Base-by-base conservation (phyloP, 139 green algal species). In the Auxenochlorella protothecoides region DNA sequence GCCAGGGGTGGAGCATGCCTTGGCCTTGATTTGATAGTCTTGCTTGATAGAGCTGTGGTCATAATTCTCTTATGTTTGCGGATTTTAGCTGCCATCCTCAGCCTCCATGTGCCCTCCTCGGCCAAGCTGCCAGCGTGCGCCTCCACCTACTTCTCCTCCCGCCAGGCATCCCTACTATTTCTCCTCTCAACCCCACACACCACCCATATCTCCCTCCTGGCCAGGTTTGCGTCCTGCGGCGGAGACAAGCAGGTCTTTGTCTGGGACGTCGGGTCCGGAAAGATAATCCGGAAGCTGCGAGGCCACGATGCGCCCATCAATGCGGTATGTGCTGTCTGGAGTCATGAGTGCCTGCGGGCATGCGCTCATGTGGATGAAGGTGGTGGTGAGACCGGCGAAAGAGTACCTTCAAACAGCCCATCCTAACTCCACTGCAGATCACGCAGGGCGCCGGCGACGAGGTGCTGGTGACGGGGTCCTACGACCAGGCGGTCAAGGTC, bases 251-350 rank as follows among this genome's bases (percentile, higher is more conserved):
- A 91, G 71, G 77, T 97, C 5, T 95, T 98, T 74, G 70, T 93
- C 27, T 98, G 93, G 93, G 94, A 99, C 71, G 94, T 99, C 3
- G 74, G 81, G 4, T 86, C 84, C 10, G 94, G 86, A 10, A 73
- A 72, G 8, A 88, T 92, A 66, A 85, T 98, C 5, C 81, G 94
- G 7, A 90, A 90, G 71, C 93, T 97, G 68, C 69, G 78, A 11
- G 94, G 94, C 0, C 94, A 99, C 74, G 93, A 97, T 59, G 83
- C 76, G 9, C 78, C 78, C 53, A 75, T 93, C 59, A 95, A 96
- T 70, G 78, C 89, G 52, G 88, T 95, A 72, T 2, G 66, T 13
- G 51, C 57, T 16, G 53, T 44, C 7, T 69, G 27, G 27, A 44
- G 27, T 44, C 57, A 53, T 70, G 57, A 1, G n/a, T 66, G 63